Percentiles rank a stretch among this genome's conserved stretches.
Evolutionary conservation across 2,329 filamentous ascomycete genomes (phyloP).

Genomic region (Fulvia fulva): DNA sequence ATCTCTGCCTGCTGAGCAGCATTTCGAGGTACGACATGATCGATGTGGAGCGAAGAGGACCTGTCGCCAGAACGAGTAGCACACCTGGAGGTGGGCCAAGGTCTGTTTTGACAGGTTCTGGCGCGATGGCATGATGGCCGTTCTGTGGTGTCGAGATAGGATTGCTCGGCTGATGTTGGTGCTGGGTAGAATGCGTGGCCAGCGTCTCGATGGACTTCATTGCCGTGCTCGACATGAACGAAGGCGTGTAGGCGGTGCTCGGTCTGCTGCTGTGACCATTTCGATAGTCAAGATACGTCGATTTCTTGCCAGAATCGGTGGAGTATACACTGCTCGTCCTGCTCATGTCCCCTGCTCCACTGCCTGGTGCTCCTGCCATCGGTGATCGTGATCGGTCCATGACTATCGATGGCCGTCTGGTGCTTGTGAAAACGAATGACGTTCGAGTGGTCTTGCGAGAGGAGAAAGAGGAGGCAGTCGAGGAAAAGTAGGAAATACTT

Average conservation of each 20-base stretch:
- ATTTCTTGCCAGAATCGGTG: neutral
- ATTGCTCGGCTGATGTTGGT: neutral
- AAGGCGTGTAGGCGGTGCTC: constrained; percentile 6
- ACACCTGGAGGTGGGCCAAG: constrained; percentile 9
- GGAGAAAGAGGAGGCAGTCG: neutral
- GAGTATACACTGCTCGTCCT: constrained; percentile 8
- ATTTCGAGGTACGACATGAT: constrained; percentile 19
- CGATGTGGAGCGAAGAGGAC: constrained; percentile 7
- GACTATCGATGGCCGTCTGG: neutral
- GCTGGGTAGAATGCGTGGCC: neutral
- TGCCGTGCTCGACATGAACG: constrained; percentile 8
- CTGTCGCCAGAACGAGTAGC: constrained; percentile 15
- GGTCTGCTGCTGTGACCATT: constrained; percentile 2
- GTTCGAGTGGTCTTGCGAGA: too few relatives aligned
- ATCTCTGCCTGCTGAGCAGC: constrained; percentile 16
- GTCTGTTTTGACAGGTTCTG: neutral
- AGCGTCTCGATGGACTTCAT: constrained; percentile 4
- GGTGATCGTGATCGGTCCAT: neutral
- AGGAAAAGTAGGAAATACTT: neutral
- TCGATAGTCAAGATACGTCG: constrained; percentile 1
- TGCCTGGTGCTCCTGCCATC: neutral
- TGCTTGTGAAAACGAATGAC: neutral
- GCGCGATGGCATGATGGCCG: neutral
- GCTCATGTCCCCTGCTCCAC: neutral
- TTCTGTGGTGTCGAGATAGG: neutral